Evolutionary conservation across 2,329 filamentous ascomycete species (phyloP).

Genomic region (Cadophora sp.): DNA sequence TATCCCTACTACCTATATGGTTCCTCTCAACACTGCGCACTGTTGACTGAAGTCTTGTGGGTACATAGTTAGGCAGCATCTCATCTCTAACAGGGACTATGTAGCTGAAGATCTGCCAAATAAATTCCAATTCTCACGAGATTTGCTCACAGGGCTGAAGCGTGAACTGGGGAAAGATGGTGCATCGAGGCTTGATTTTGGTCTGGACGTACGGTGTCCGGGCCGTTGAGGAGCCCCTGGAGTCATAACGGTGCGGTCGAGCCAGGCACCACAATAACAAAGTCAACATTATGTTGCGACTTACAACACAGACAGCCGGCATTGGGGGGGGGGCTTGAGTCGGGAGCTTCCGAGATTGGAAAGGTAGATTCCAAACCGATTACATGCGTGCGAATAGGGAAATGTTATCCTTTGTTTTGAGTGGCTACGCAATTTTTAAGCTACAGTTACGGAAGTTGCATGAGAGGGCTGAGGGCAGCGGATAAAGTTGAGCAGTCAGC

Average conservation of each 20-base stretch:
- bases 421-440: neutral
- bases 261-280: too few relatives aligned
- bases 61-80: neutral
- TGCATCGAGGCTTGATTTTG: neutral
- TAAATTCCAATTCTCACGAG: neutral
- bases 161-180: neutral
- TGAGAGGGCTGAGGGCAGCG: neutral
- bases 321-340: too few relatives aligned
- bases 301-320: too few relatives aligned
- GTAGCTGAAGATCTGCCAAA: conserved; percentile 2
- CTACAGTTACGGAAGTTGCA: neutral
- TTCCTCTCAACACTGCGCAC: neutral
- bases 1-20: neutral
- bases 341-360: neutral
- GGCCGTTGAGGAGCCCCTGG: neutral
- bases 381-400: neutral
- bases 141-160: neutral
- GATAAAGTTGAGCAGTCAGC: neutral
- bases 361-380: neutral
- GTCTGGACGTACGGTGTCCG: neutral
- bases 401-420: neutral
- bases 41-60: neutral
- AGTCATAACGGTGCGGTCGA: too few relatives aligned
- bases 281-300: too few relatives aligned
- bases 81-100: neutral